Evolutionary conservation across 768 basidiomycete genomes (phyloP).

Genomic region (Galerina marginata): DNA sequence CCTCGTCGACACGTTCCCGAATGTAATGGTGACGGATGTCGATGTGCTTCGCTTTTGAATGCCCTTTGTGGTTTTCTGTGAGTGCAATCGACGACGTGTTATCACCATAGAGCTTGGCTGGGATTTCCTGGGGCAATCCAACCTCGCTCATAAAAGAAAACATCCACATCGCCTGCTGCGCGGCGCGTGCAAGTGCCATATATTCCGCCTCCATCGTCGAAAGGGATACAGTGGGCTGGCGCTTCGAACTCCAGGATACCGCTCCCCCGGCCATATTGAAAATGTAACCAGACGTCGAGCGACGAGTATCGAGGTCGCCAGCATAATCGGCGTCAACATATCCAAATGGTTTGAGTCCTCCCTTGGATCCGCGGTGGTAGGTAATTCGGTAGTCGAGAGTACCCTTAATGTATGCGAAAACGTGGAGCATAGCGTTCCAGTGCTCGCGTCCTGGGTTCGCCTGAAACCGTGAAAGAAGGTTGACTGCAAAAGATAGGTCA

Average conservation of each 20-base stretch:
- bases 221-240: slow-evolving; percentile 36
- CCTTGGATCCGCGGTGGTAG: not conserved
- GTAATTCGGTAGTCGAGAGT: slow-evolving; percentile 13
- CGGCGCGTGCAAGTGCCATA: slow-evolving; percentile 30
- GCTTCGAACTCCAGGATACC: slow-evolving; percentile 39
- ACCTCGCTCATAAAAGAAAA: slow-evolving; percentile 25
- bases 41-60: slow-evolving; percentile 35
- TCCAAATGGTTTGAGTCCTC: slow-evolving; percentile 12
- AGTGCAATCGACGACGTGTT: slow-evolving; percentile 34
- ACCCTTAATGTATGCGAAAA: slow-evolving; percentile 23
- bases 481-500: slow-evolving; percentile 29
- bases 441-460: slow-evolving; percentile 29
- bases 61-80: slow-evolving; percentile 29
- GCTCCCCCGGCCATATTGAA: slow-evolving; percentile 34
- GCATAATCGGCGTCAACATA: slow-evolving; percentile 30
- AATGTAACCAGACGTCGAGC: slow-evolving; percentile 38
- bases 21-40: slow-evolving; percentile 35
- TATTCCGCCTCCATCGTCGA: slow-evolving; percentile 46
- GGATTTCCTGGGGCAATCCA: slow-evolving; percentile 6
- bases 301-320: slow-evolving; percentile 22
- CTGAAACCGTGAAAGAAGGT: slow-evolving; percentile 24
- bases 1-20: slow-evolving; percentile 21
- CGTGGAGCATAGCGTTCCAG: slow-evolving; percentile 21
- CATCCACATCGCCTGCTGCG: slow-evolving; percentile 31
- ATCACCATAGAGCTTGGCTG: slow-evolving; percentile 25